phyloP scores from a whole-genome alignment of 2,329 filamentous ascomycete genomes.

The Zasmidium angulare region DNA sequence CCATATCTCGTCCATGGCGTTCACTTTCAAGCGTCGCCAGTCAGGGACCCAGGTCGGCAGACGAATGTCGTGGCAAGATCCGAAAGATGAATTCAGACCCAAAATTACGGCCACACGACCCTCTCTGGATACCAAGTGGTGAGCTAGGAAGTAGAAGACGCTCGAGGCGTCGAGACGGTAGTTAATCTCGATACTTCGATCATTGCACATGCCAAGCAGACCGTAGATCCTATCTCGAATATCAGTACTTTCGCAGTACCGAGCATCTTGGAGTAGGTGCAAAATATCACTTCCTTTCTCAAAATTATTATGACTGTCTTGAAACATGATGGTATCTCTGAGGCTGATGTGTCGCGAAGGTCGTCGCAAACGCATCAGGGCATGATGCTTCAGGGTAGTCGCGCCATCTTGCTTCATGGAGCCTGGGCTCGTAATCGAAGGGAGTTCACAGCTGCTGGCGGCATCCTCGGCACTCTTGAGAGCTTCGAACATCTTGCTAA shows the following conservation, averaged over 20 bases:
- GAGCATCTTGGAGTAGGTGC: neutral
- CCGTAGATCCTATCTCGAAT: neutral
- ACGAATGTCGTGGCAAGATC: neutral
- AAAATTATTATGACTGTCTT: too few species aligned
- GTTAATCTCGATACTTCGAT: neutral
- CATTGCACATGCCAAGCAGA: neutral
- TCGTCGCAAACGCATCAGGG: neutral
- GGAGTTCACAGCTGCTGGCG: too few species aligned
- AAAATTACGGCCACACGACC: neutral
- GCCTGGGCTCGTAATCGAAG: too few species aligned
- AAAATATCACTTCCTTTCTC: neutral
- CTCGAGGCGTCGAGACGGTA: neutral
- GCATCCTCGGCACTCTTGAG: neutral
- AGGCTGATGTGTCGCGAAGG: too few species aligned
- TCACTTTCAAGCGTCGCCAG: neutral
- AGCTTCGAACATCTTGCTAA: neutral
- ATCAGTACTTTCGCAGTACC: neutral
- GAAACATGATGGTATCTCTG: too few species aligned
- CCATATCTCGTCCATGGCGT: neutral
- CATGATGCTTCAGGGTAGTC: neutral
- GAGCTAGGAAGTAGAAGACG: neutral
- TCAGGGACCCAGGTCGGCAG: neutral
- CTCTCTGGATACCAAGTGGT: neutral
- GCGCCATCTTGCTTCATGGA: neutral
- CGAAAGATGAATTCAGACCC: neutral